Percentiles rank a stretch among this genome's conserved stretches.
These are phyloP conservation scores for Xylaria digitata DNA, from an alignment of 2,329 filamentous ascomycete species.

Conservation along the genomic window DNA sequence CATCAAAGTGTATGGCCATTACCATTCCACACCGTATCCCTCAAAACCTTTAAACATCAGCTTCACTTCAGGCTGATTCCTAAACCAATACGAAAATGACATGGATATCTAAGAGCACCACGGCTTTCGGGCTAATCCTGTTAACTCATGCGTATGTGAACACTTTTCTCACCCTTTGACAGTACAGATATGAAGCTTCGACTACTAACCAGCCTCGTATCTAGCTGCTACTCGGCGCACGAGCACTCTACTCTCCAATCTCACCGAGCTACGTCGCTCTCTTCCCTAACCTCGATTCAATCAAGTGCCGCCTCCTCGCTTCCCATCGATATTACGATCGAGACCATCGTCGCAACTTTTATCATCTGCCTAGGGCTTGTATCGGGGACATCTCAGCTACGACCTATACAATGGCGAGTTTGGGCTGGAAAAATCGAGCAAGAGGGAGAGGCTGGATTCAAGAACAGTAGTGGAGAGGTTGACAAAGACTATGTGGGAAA, in stretches of 20 bases:
- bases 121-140: constrained; percentile 79
- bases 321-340: constrained; percentile 87
- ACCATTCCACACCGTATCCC: neutral
- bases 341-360: constrained; percentile 83
- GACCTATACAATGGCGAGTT: constrained; percentile 84
- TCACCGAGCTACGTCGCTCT: constrained; percentile 60
- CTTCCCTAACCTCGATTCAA: constrained; percentile 58
- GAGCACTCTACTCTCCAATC: constrained; percentile 85
- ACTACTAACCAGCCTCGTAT: constrained; percentile 32
- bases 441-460: constrained; percentile 72
- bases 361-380: constrained; percentile 88
- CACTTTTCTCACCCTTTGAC: constrained; percentile 9
- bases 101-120: constrained; percentile 76
- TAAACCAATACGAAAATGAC: constrained; percentile 65
- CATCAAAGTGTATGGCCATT: constrained; percentile 3
- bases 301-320: constrained; percentile 62
- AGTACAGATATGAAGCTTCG: constrained; percentile 8
- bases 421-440: constrained; percentile 89
- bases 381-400: constrained; percentile 77
- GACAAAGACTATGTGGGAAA: constrained; percentile 79
- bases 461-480: constrained; percentile 69
- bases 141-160: constrained; percentile 87
- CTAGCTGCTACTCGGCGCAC: constrained; percentile 94
- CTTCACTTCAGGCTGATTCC: neutral
- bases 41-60: neutral